Conservation (phyloP, 805 yeast genomes). For the Saccharomycopsis amapae region DNA sequence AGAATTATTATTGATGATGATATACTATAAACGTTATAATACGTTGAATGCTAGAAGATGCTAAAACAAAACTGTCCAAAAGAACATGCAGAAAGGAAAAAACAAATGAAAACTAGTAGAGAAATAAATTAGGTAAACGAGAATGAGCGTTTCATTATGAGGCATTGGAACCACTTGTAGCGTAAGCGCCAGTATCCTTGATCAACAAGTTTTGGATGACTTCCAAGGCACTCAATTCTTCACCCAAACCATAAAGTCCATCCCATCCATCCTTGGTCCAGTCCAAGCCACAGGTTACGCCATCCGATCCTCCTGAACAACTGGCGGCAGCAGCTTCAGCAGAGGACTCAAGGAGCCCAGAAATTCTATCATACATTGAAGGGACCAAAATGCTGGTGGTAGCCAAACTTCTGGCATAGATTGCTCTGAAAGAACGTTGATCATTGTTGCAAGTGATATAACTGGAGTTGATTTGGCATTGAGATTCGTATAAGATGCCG, state of each 20-base stretch:
- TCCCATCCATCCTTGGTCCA: conserved; percentile 61
- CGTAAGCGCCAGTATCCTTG: neutral
- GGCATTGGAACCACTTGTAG: no score
- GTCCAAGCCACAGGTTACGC: conserved; percentile 66
- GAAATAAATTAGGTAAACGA: neutral
- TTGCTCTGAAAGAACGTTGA: conserved; percentile 70
- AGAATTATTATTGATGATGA: no score
- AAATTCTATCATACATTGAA: conserved; percentile 36
- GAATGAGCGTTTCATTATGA: no score
- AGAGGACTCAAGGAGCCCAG: conserved; percentile 37
- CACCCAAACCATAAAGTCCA: conserved; percentile 65
- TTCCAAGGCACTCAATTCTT: conserved; percentile 70
- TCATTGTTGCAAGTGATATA: conserved; percentile 52
- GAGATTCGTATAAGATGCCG: conserved; percentile 51
- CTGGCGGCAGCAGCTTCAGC: conserved; percentile 65
- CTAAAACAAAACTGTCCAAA: neutral
- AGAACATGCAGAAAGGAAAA: no score
- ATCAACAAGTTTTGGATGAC: conserved; percentile 40
- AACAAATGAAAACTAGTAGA: neutral
- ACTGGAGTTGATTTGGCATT: conserved; percentile 43
- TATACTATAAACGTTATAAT: no score
- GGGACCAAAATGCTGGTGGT: conserved; percentile 52
- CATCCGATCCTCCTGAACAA: conserved; percentile 69
- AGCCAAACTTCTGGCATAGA: conserved; percentile 58
- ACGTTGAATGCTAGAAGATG: neutral